Percentiles rank a stretch among this genome's conserved stretches.
phyloP scores from a whole-genome alignment of 1,139 yeast species.

The Geotrichum aggregatum region DNA sequence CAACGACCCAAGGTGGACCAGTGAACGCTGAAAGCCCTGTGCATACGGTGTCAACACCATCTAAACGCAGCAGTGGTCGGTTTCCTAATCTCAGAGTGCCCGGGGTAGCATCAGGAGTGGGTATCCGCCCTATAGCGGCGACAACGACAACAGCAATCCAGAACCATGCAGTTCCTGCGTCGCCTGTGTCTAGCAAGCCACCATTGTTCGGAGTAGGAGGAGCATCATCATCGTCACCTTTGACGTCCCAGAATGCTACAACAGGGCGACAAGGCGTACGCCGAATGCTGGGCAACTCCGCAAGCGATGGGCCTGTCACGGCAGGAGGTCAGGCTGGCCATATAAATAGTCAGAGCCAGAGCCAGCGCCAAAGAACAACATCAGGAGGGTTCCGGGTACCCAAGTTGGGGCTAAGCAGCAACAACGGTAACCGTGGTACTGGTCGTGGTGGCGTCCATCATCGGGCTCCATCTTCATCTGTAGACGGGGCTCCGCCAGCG shows the following conservation, averaged over 20 bases:
- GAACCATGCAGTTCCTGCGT: conserved; percentile 5
- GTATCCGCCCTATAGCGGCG: conserved; percentile 7
- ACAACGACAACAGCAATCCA: conserved; percentile 8
- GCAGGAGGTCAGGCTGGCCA: no score
- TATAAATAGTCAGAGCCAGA: no score
- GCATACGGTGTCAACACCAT: not conserved
- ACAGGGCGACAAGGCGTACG: conserved; percentile 10
- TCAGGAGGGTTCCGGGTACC: no score
- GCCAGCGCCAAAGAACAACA: no score
- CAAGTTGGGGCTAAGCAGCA: no score
- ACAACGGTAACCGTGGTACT: no score
- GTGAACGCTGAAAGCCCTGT: not conserved
- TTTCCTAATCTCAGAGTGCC: conserved; percentile 1
- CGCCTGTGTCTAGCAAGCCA: not conserved
- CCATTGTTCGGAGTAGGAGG: not conserved
- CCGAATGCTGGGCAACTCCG: conserved; percentile 8
- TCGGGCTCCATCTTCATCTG: no score
- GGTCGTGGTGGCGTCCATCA: no score
- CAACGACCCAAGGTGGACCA: not conserved
- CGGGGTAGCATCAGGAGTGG: not conserved
- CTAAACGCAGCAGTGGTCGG: conserved; percentile 3
- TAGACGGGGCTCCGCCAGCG: no score
- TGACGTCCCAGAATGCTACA: not conserved
- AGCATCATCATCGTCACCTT: no score
- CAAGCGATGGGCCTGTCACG: not conserved